Percentiles rank a stretch among this genome's conserved stretches.
phyloP scores from a whole-genome alignment of 1,284 basidiomycete species.

The Ceratobasidium sp. region DNA sequence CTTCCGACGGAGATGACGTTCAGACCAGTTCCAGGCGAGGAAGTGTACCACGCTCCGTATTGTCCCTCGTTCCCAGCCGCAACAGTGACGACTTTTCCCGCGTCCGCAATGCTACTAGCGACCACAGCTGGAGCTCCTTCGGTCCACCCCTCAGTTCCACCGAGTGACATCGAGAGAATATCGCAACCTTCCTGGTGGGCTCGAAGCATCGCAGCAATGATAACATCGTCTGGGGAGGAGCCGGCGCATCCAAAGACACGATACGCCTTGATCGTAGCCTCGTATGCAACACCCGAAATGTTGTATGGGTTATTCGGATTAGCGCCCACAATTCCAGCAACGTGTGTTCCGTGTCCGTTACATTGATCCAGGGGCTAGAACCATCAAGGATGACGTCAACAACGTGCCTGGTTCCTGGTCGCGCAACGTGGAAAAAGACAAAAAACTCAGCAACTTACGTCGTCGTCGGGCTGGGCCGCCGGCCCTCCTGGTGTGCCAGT shows the following conservation, averaged over 20 bases:
- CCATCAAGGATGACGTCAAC: background rate
- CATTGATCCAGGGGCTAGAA: slow-evolving; percentile 52
- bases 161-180: slow-evolving; percentile 58
- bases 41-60: slow-evolving; percentile 43
- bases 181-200: slow-evolving; percentile 54
- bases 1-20: slow-evolving; percentile 45
- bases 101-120: slow-evolving; percentile 51
- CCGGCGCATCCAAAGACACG: slow-evolving; percentile 41
- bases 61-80: slow-evolving; percentile 45
- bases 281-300: slow-evolving; percentile 40
- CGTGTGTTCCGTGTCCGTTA: slow-evolving; percentile 54
- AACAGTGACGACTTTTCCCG: slow-evolving; percentile 51
- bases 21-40: slow-evolving; percentile 42
- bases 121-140: slow-evolving; percentile 52
- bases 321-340: slow-evolving; percentile 55
- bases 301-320: slow-evolving; percentile 51
- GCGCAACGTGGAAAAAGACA: no score
- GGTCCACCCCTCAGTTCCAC: slow-evolving; percentile 52
- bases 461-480: background rate
- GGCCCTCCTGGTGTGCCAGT: background rate
- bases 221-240: slow-evolving; percentile 30
- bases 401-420: no score
- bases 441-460: background rate
- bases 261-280: slow-evolving; percentile 33
- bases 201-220: slow-evolving; percentile 45